Evolutionary conservation across 23 red algal genomes (phyloP).

Genomic region (Cyanidiococcus yangmingshanensis): DNA sequence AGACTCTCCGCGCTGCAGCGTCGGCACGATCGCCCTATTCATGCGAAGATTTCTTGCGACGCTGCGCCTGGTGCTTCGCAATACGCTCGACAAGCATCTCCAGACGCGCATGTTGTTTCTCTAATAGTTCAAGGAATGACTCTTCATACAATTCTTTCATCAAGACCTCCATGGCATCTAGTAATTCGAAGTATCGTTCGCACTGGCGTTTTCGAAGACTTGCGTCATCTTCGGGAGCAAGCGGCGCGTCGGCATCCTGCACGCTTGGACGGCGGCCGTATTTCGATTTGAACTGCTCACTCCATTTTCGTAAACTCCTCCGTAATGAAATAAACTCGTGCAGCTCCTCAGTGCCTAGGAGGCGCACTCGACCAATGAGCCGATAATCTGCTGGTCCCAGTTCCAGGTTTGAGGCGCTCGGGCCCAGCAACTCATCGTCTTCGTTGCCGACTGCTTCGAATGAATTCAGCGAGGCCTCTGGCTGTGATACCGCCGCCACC

Average conservation of each 20-base stretch:
- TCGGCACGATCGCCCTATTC: no score
- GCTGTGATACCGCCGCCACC: neutral
- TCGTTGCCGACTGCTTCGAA: slow-evolving; percentile 29
- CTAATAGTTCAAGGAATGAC: neutral
- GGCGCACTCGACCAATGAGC: slow-evolving; percentile 68
- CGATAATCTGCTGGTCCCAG: slow-evolving; percentile 45
- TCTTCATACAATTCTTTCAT: slow-evolving; percentile 47
- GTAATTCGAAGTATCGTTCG: slow-evolving; percentile 34
- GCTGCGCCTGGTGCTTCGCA: neutral
- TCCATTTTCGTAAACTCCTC: slow-evolving; percentile 51
- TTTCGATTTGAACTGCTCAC: slow-evolving; percentile 37
- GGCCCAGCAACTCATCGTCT: neutral
- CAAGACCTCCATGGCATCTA: slow-evolving; percentile 33
- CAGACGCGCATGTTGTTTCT: neutral
- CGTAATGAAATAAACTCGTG: slow-evolving; percentile 58
- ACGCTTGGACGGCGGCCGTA: slow-evolving; percentile 47
- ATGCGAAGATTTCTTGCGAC: no score
- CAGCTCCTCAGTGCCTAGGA: slow-evolving; percentile 80
- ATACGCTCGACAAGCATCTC: neutral
- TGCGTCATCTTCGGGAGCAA: slow-evolving; percentile 20
- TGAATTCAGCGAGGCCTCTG: neutral
- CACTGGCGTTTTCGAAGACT: slow-evolving; percentile 24
- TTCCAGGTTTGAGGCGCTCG: neutral
- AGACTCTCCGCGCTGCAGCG: no score
- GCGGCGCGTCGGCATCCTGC: slow-evolving; percentile 34